Evolutionary conservation across 306 rosid species (phyloP), one percentile per base, ranked within the genome.

Genomic region (Pterocarpus santalinus): DNA sequence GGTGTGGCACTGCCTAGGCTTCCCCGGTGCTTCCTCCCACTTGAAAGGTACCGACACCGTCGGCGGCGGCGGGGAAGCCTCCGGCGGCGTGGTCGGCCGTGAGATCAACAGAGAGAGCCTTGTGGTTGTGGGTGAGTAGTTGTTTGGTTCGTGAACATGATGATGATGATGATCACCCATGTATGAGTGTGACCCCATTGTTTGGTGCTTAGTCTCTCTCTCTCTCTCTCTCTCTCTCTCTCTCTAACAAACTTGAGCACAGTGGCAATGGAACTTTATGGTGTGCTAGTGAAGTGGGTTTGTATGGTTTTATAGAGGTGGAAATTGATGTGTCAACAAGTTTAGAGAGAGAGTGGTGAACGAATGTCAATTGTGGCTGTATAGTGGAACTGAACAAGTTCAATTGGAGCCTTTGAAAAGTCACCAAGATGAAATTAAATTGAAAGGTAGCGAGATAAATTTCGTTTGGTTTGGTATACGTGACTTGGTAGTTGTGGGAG

Each of bases 21-120:
- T 95, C 7, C 99, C 99, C 12, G 99, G 99, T 9, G 91, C 97
- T 75, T 93, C 99, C 77, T 95, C 99, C 99, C 99, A 95, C 82
- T 82, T 82, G 79, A 95, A 95, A 0, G 99, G 97, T 57, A 95
- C 79, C 0, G 99, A 90, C 22, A 88, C 90, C n/a, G 69, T 47
- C 2, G 35, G 86, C 8, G 94, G 94, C 0, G 97, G 94, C 0
- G 87, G 83, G 0, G 69, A 32, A 69, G 56, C 51, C 44, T 85
- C 97, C 7, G 88, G 60, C 2, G 81, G 85, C 60, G 75, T 83
- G 80, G 7, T 79, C 0, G 86, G 91, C 15, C 87, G 87, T 2
- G 91, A 89, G 73, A 44, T 80, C 17, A 82, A 83, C 22, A 89
- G 52, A 6, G 91, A 75, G 14, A 89, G 90, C 79, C 81, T 86